Base-by-base conservation (phyloP, 176 grass and related monocot species). In the Saccharum officinarum region DNA sequence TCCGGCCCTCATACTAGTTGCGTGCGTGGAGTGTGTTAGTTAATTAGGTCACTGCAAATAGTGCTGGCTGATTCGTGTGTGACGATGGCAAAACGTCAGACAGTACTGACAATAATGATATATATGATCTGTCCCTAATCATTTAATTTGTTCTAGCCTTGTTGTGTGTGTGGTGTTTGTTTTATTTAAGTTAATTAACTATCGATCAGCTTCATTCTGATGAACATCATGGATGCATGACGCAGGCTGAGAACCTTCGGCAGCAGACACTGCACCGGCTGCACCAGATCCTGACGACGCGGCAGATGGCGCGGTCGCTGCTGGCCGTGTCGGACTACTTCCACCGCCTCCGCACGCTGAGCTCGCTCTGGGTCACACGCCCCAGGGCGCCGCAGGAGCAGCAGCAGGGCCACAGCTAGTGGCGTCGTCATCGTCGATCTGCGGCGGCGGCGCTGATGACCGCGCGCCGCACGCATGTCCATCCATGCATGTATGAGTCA, bases 171-270 rank as follows among this genome's bases (percentile, higher is more conserved):
- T 31, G 22, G 16, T 61, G 11, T 69, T 75, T 10, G 18, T 20
- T 54, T 6, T 60, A 50, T 4, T 39, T 42, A 3, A 10, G 0
- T 52, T 34, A 41, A 42, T 25, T 10, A 38, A 36, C 18, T 69
- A n/a, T 25, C 22, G 0, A 39, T 39, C 67, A 49, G 10, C 25
- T 61, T 25, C n/a, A 11, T 59, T 79, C 37, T 79, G 62, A 67
- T 30, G 34, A 10, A 50, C 42, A 22, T 17, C 65, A 52, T 16
- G 31, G 20, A 5, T 36, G 60, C 16, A 22, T 79, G 6, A 34
- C 4, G 60, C 90, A 95, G 93, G 93, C 93, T 8, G 93, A 95
- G 62, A 95, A 83, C 86, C 86, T 95, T 52, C 88, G 93, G 73
- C 84, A 90, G 20, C 90, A 92, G 83, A 95, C 83, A 10, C 90